Conservation (phyloP, 164 flowering plant species). For the Piper betle region DNA sequence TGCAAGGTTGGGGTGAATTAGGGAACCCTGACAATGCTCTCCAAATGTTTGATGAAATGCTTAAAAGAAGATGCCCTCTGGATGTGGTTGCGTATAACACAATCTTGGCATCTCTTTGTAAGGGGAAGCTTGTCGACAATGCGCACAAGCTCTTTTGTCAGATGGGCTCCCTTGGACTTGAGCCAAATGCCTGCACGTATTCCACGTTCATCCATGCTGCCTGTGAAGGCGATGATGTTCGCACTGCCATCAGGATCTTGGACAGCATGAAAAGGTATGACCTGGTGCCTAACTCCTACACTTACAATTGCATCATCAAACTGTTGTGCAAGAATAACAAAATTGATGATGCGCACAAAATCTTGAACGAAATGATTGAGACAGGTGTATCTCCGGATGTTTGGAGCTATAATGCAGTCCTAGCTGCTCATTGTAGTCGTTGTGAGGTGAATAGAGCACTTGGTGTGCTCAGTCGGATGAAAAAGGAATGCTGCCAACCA, state of each 20-base stretch:
- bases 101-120: slow-evolving; percentile 54
- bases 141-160: slow-evolving; percentile 47
- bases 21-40: slow-evolving; percentile 32
- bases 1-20: slow-evolving; percentile 60
- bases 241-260: slow-evolving; percentile 49
- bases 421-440: slow-evolving; percentile 58
- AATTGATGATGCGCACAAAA: slow-evolving; percentile 62
- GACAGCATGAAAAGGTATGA: slow-evolving; percentile 62
- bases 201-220: slow-evolving; percentile 55
- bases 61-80: slow-evolving; percentile 24
- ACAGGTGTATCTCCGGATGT: slow-evolving; percentile 46
- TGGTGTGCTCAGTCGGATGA: slow-evolving; percentile 52
- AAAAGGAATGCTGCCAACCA: slow-evolving; percentile 34
- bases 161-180: slow-evolving; percentile 40
- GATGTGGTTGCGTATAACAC: slow-evolving; percentile 63
- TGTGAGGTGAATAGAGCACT: slow-evolving; percentile 64
- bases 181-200: slow-evolving; percentile 60
- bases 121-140: slow-evolving; percentile 43
- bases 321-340: slow-evolving; percentile 38
- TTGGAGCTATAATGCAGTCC: slow-evolving; percentile 77
- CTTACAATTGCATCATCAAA: slow-evolving; percentile 62
- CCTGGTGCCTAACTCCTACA: slow-evolving; percentile 51
- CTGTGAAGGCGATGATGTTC: slow-evolving; percentile 51
- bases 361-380: slow-evolving; percentile 63
- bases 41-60: slow-evolving; percentile 63